Conservation (phyloP, 2,329 filamentous ascomycete species). For the Lasiodiplodia sp. region DNA sequence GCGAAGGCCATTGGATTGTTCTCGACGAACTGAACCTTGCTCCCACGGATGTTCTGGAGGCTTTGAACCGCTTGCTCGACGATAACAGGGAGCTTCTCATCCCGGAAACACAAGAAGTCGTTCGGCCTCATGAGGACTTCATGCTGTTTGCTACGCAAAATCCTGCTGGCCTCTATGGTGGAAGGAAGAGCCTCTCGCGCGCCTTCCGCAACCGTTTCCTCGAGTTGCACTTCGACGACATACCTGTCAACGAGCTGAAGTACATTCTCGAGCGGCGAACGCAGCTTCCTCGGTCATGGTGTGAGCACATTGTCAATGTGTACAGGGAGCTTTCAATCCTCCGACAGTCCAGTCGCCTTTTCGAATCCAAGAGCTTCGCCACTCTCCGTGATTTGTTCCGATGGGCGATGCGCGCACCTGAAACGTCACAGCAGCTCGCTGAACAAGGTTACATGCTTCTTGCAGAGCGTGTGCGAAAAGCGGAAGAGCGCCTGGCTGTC, state of each 20-base stretch:
- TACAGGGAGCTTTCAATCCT: slow-evolving; percentile 92
- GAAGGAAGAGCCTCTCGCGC: slow-evolving; percentile 88
- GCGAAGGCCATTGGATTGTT: slow-evolving; percentile 96
- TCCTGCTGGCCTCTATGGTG: slow-evolving; percentile 92
- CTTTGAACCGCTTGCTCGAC: slow-evolving; percentile 91
- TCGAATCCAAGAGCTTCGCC: slow-evolving; percentile 97
- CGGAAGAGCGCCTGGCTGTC: slow-evolving; percentile 83
- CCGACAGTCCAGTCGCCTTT: slow-evolving; percentile 87
- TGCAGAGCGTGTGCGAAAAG: slow-evolving; percentile 90
- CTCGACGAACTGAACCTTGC: slow-evolving; percentile 97
- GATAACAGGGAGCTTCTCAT: slow-evolving; percentile 96
- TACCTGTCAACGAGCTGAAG: slow-evolving; percentile 91
- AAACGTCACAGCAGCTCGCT: slow-evolving; percentile 87
- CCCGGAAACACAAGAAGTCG: slow-evolving; percentile 93
- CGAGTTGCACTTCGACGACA: slow-evolving; percentile 97
- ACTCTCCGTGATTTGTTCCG: slow-evolving; percentile 94
- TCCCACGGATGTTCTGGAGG: slow-evolving; percentile 95
- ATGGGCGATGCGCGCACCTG: slow-evolving; percentile 87
- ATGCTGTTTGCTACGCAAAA: slow-evolving; percentile 99
- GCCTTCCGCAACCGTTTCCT: slow-evolving; percentile 97
- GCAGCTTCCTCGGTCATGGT: slow-evolving; percentile 89
- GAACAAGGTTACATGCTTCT: slow-evolving; percentile 95
- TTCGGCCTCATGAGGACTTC: slow-evolving; percentile 91
- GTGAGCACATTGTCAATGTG: slow-evolving; percentile 86
- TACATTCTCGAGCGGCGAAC: slow-evolving; percentile 89